Evolutionary conservation across 1,284 basidiomycete genomes (phyloP).

Genomic region (Lentinula novae-zelandiae): DNA sequence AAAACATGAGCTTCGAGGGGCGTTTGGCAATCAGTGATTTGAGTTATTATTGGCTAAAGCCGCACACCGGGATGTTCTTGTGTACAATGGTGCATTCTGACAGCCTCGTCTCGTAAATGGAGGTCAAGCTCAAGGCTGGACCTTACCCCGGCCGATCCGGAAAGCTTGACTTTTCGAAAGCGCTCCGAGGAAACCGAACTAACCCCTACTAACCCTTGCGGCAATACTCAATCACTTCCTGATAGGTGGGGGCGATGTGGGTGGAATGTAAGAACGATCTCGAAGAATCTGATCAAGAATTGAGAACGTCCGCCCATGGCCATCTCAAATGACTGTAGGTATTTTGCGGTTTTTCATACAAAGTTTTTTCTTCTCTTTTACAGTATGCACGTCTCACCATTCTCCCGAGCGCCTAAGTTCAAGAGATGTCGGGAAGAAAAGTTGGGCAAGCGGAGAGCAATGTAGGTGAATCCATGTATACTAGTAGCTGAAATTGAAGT

Average conservation of each 20-base stretch:
- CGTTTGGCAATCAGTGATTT: conserved; percentile 5
- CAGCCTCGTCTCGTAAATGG: neutral
- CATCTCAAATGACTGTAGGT: no score
- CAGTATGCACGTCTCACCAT: no score
- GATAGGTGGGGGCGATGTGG: neutral
- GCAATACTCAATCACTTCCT: neutral
- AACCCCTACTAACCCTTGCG: neutral
- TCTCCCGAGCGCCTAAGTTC: no score
- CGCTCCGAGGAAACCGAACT: neutral
- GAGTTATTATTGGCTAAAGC: neutral
- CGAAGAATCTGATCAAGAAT: no score
- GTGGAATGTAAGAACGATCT: neutral
- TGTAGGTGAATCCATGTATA: no score
- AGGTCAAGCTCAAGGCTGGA: neutral
- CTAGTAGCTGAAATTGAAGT: no score
- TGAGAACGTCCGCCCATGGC: no score
- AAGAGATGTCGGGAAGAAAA: no score
- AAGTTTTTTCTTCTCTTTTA: no score
- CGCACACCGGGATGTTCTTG: neutral
- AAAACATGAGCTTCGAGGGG: neutral
- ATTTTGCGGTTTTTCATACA: no score
- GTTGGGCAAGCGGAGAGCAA: no score
- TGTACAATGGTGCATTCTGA: neutral
- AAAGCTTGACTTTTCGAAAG: neutral
- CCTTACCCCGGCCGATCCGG: neutral